Conservation (phyloP, 2,329 filamentous ascomycete genomes). For the Fusarium praegraminearum region DNA sequence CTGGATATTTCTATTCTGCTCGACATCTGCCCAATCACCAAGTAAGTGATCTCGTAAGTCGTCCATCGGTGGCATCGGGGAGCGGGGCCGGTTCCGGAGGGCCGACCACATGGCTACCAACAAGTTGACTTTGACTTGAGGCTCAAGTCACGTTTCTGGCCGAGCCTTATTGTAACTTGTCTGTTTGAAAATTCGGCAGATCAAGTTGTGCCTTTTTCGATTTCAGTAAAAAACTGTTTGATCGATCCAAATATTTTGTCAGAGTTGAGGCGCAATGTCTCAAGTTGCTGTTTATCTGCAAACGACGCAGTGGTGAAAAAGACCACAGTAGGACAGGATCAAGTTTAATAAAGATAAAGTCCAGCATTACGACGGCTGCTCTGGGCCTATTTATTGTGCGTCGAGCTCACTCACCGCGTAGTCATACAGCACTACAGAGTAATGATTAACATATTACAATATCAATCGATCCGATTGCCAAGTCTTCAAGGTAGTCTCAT, state of each 20-base stretch:
- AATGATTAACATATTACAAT: conserved; percentile 4
- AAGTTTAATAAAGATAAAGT: background rate
- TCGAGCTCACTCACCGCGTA: conserved; percentile 13
- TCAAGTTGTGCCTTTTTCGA: background rate
- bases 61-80: conserved; percentile 11
- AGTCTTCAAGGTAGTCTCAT: conserved; percentile 21
- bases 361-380: conserved; percentile 8
- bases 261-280: background rate
- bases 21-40: conserved; percentile 36
- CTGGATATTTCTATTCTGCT: conserved; percentile 5
- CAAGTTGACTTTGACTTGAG: conserved; percentile 9
- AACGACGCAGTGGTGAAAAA: background rate
- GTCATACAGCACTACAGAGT: conserved; percentile 9
- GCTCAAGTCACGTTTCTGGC: conserved; percentile 17
- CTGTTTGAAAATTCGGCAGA: background rate
- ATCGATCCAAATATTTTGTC: background rate
- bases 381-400: conserved; percentile 40
- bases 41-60: conserved; percentile 33
- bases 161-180: conserved; percentile 8
- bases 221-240: background rate
- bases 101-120: conserved; percentile 17
- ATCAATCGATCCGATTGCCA: conserved; percentile 19
- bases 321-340: background rate
- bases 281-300: background rate
- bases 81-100: conserved; percentile 33